Percentiles rank a stretch among this genome's conserved stretches.
Evolutionary conservation across 1,284 basidiomycete genomes (phyloP).

Genomic region (Trametes hirsuta): DNA sequence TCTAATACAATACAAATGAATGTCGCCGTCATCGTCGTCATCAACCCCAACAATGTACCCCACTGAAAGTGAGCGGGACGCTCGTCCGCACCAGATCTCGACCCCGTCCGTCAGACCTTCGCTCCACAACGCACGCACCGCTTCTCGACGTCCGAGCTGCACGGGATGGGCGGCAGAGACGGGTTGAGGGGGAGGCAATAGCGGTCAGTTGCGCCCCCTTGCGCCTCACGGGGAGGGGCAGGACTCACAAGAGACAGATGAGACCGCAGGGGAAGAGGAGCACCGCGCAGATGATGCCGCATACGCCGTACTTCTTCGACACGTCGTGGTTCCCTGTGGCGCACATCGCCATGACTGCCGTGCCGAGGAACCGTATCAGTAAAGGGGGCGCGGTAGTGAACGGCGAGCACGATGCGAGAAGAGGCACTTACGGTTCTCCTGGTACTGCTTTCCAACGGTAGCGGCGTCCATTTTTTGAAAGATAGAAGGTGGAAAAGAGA

Average conservation of each 20-base stretch:
- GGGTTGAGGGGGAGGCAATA: neutral
- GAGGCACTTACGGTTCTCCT: constrained; percentile 20
- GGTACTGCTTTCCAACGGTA: constrained; percentile 17
- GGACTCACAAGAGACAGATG: constrained; percentile 32
- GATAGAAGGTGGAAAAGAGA: neutral
- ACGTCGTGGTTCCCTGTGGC: constrained; percentile 32
- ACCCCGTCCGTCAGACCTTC: constrained; percentile 2
- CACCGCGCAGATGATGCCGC: constrained; percentile 32
- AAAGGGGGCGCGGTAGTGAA: neutral
- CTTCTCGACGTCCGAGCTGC: constrained; percentile 25
- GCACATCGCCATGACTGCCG: constrained; percentile 30
- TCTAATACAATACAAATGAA: too few species aligned
- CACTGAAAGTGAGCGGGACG: too few species aligned
- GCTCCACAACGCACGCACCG: constrained; percentile 29
- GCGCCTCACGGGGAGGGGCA: neutral
- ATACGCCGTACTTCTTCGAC: constrained; percentile 29
- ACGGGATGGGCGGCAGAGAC: too few species aligned
- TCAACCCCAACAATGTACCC: neutral
- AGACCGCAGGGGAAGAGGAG: constrained; percentile 33
- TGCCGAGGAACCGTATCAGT: neutral
- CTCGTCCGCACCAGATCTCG: neutral
- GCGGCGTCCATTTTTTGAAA: constrained; percentile 1
- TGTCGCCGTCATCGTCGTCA: too few species aligned
- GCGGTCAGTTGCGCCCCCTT: neutral
- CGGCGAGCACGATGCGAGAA: neutral